Percentiles rank a stretch among this genome's conserved stretches.
Conservation (phyloP, 345 rosid species). For the Brassica juncea region DNA sequence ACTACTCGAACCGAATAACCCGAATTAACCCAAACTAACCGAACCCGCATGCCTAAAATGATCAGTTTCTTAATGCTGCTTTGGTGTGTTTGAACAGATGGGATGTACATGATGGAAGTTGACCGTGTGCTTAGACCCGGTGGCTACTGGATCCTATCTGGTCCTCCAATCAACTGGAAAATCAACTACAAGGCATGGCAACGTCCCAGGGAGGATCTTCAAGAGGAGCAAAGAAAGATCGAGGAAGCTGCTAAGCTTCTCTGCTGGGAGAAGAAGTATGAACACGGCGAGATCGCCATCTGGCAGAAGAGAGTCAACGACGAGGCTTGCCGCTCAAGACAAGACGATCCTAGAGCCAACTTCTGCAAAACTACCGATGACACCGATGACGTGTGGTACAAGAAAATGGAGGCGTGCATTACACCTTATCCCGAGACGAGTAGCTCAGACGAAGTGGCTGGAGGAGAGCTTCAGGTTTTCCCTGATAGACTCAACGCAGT, state of each 20-base stretch:
- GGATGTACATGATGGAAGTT: constrained; percentile 89
- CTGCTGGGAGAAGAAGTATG: constrained; percentile 95
- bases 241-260: constrained; percentile 85
- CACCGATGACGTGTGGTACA: constrained; percentile 89
- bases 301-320: constrained; percentile 86
- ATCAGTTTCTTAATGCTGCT: background rate
- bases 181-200: constrained; percentile 87
- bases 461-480: constrained; percentile 65
- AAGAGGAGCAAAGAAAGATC: constrained; percentile 83
- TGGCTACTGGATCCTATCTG: constrained; percentile 96
- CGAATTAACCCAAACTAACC: background rate
- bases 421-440: constrained; percentile 78
- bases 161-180: constrained; percentile 98
- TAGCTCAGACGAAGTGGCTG: constrained; percentile 61
- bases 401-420: constrained; percentile 86
- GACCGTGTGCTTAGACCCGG: constrained; percentile 98
- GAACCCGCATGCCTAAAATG: background rate
- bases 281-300: constrained; percentile 89
- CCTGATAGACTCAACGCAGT: constrained; percentile 81
- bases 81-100: constrained; percentile 56
- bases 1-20: background rate
- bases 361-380: constrained; percentile 77
- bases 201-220: constrained; percentile 90
- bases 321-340: constrained; percentile 56
- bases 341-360: constrained; percentile 63